Evolutionary conservation across 2,329 filamentous ascomycete genomes (phyloP), one percentile per base, ranked within the genome.

Genomic region (Phaeosphaeria sp.): DNA sequence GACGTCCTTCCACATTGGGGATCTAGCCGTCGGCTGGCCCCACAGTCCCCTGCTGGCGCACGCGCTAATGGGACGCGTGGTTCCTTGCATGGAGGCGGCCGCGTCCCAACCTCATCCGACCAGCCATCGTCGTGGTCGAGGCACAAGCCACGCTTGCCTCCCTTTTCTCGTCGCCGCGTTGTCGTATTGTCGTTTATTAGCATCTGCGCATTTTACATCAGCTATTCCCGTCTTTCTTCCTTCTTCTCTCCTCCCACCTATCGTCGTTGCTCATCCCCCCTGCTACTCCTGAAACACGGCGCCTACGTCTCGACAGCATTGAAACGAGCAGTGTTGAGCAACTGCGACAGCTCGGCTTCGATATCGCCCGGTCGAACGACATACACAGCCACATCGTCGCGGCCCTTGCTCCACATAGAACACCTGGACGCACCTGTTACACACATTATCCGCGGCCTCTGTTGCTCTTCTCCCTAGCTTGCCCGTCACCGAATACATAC

Each of bases 271-370:
- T 42, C 3, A 36, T 36, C 7, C 30, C 30, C 30, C 22, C 52
- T 20, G n/a, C 18, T 39, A 21, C 33, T 7, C 42, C 42, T 44
- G 42, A 62, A 65, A 61, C 58, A n/a, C 18, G 18, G 48, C 60
- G 56, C 54, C 39, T 52, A 44, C 11, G 13, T 22, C 55, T 46
- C 52, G 22, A 56, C 55, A 59, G 56, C 27, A 46, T 44, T 63
- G 64, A 67, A 66, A 69, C 66, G n/a, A 27, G 51, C 25, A 51
- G 56, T 56, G 66, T 61, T 51, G 53, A 58, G 64, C 39, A 49
- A 41, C 62, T 68, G 68, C 66, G 59, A 69, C 65, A 54, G n/a
- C 56, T 56, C 68, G 64, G 65, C 47, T 52, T 50, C 11, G 41
- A 21, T 41, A 48, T 48, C 48, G 53, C 64, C 65, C 18, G 42